Conservation (phyloP, 495 filamentous ascomycete genomes). For the Copromyces sp. region DNA sequence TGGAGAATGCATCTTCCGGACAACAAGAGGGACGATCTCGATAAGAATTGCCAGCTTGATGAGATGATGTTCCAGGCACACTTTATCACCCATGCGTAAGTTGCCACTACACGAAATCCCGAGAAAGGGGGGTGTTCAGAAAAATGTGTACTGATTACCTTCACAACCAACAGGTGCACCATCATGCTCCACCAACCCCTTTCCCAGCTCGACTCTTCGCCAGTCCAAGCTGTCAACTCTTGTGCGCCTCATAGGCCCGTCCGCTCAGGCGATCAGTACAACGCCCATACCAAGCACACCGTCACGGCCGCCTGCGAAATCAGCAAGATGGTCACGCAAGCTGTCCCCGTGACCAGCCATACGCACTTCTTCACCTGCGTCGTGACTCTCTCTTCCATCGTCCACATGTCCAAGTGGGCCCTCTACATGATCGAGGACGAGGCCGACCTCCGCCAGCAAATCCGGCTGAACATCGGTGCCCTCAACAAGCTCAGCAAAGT, state of each 20-base stretch:
- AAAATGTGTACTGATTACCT: not conserved
- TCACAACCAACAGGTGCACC: constrained; percentile 27
- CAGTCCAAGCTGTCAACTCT: constrained; percentile 43
- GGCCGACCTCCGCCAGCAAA: constrained; percentile 66
- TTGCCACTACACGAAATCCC: constrained; percentile 1
- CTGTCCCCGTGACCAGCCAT: constrained; percentile 60
- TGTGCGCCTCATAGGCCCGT: constrained; percentile 47
- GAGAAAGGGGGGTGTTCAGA: not conserved
- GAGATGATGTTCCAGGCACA: constrained; percentile 90
- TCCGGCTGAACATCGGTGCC: constrained; percentile 72
- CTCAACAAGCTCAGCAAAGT: constrained; percentile 62
- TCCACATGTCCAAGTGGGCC: constrained; percentile 53
- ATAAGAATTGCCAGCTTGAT: constrained; percentile 59
- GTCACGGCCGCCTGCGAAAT: constrained; percentile 68
- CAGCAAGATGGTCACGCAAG: constrained; percentile 66
- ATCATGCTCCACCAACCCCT: constrained; percentile 68
- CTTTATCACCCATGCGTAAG: constrained; percentile 64
- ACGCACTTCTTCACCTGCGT: constrained; percentile 87
- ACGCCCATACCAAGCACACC: constrained; percentile 71
- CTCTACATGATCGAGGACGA: constrained; percentile 45
- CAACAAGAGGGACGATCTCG: constrained; percentile 61
- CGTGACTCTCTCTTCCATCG: constrained; percentile 56
- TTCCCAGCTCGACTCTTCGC: constrained; percentile 47
- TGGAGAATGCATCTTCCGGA: constrained; percentile 74
- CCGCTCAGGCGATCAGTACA: constrained; percentile 45